These are phyloP conservation scores for barrel medic (Medicago truncatula) DNA, from an alignment of 306 rosid species.

Conservation along the genomic window DNA sequence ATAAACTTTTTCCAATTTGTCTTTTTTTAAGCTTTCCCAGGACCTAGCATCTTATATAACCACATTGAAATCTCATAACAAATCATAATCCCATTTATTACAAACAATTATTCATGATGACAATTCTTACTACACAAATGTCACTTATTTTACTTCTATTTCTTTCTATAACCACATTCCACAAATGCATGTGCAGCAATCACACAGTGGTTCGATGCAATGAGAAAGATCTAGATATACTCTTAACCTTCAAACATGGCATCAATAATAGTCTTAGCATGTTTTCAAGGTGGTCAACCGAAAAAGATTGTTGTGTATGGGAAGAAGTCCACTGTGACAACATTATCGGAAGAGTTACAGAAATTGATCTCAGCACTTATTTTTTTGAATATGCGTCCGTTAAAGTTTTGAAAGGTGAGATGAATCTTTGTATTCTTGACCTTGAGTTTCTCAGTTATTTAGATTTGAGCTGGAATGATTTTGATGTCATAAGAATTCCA, in stretches of 20 bases:
- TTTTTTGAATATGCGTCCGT: no score
- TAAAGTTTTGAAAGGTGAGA: no score
- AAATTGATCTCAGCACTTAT: background rate
- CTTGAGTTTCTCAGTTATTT: no score
- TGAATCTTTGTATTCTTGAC: no score
- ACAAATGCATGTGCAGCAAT: background rate
- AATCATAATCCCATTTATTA: no score
- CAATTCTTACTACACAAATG: background rate
- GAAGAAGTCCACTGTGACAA: constrained; percentile 12
- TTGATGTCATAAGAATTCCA: no score
- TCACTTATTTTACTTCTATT: background rate
- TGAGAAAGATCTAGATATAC: background rate
- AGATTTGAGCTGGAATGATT: no score
- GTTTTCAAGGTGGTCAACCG: background rate
- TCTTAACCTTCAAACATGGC: background rate
- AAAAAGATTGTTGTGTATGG: constrained; percentile 28
- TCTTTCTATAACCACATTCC: background rate
- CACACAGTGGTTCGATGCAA: background rate
- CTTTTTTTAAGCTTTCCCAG: background rate
- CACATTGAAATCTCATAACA: background rate
- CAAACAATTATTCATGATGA: background rate
- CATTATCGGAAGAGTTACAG: background rate
- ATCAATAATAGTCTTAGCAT: background rate
- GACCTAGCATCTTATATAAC: background rate
- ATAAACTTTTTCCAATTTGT: no score